Conservation (phyloP, 1,139 yeast genomes). For the Geotrichum bryndzae region DNA sequence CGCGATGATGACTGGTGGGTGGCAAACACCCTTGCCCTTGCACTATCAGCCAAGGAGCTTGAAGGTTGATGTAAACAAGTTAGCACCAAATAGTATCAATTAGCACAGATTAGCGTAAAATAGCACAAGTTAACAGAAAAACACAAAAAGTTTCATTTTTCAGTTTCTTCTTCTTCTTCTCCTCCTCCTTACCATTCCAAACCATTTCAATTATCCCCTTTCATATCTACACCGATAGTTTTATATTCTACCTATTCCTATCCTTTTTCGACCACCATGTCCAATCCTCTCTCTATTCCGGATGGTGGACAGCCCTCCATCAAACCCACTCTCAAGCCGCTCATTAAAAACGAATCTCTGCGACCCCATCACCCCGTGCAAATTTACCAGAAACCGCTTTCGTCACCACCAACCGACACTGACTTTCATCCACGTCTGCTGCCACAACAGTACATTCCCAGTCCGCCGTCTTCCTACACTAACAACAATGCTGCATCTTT, state of each 20-base stretch:
- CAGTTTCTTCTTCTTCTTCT: no score
- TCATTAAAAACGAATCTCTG: not conserved
- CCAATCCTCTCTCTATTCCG: not conserved
- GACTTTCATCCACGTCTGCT: not conserved
- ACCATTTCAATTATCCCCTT: not conserved
- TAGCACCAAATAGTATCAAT: not conserved
- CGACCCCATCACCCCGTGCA: slow-evolving; percentile 1
- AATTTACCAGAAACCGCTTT: slow-evolving; percentile 7
- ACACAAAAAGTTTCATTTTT: not conserved
- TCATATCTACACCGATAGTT: not conserved
- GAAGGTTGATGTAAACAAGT: not conserved
- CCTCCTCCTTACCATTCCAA: not conserved
- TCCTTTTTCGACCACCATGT: not conserved
- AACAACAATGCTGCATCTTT: not conserved
- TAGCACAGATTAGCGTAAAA: not conserved
- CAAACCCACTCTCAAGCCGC: not conserved
- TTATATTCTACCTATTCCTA: not conserved
- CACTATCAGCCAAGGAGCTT: no score
- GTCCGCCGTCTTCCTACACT: slow-evolving; percentile 11
- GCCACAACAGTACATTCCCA: slow-evolving; percentile 8
- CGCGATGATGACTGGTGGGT: no score
- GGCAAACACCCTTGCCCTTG: no score
- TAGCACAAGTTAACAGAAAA: not conserved
- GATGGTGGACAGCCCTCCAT: not conserved
- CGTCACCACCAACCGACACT: not conserved